Percentiles rank a stretch among this genome's conserved stretches.
Conservation (phyloP, 345 rosid species). For the Rhizophora mangle region DNA sequence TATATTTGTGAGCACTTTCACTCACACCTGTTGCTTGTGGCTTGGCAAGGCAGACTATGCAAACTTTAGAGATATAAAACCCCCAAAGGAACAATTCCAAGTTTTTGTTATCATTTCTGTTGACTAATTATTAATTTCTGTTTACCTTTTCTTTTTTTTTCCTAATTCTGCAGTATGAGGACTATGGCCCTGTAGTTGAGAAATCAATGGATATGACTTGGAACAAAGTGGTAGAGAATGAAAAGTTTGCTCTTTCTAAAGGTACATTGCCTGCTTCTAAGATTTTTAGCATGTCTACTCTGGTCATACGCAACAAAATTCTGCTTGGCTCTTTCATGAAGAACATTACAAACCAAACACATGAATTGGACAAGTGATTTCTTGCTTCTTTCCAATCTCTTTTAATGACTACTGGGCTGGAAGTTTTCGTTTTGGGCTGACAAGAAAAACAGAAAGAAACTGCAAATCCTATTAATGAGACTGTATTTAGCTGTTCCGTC, state of each 20-base stretch:
- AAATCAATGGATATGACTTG: slow-evolving; percentile 38
- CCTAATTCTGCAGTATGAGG: slow-evolving; percentile 11
- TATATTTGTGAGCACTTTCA: too few relatives aligned
- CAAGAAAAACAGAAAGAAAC: not conserved
- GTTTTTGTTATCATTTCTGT: not conserved
- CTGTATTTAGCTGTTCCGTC: not conserved
- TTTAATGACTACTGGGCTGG: too few relatives aligned
- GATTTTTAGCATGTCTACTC: not conserved
- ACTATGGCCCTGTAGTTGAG: slow-evolving; percentile 33
- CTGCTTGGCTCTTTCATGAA: not conserved
- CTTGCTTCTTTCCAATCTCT: not conserved
- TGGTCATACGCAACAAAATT: not conserved
- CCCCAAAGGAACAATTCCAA: not conserved
- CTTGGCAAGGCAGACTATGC: not conserved
- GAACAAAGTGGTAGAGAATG: slow-evolving; percentile 40
- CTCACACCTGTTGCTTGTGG: not conserved
- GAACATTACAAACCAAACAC: not conserved
- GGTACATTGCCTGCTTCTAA: slow-evolving; percentile 28
- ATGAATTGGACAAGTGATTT: not conserved
- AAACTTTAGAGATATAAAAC: not conserved
- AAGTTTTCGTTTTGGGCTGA: not conserved
- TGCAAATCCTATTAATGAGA: not conserved
- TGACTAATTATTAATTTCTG: slow-evolving; percentile 2
- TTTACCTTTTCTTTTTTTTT: not conserved
- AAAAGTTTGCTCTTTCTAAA: slow-evolving; percentile 29